Conservation (phyloP, 768 basidiomycete species). For the Pleurotus djamor region DNA sequence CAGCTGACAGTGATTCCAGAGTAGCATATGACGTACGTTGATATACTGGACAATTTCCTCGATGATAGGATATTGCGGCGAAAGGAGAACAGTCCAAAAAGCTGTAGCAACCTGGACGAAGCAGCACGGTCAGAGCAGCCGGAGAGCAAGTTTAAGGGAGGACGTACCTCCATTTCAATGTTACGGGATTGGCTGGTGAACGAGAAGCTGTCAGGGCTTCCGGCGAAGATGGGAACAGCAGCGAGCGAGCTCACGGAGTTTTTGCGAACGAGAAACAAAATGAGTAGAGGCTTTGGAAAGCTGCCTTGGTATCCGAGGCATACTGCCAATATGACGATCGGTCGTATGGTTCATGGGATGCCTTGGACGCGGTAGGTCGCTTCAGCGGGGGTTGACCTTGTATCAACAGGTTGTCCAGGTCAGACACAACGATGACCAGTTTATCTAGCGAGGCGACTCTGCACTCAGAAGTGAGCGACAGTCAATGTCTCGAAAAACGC, state of each 20-base stretch:
- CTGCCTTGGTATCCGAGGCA: constrained; percentile 42
- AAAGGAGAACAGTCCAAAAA: constrained; percentile 74
- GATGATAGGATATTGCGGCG: constrained; percentile 65
- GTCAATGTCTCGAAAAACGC: not conserved
- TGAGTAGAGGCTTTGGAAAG: constrained; percentile 64
- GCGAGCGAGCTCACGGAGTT: constrained; percentile 52
- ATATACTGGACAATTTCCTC: constrained; percentile 68
- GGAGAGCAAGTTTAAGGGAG: not conserved
- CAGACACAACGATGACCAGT: constrained; percentile 46
- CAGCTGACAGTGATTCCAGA: not conserved
- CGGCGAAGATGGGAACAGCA: not conserved
- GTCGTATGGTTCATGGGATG: constrained; percentile 51
- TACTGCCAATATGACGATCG: constrained; percentile 47
- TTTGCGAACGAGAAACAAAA: constrained; percentile 75
- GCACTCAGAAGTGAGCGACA: not conserved
- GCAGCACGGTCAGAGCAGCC: not conserved
- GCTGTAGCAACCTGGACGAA: constrained; percentile 59
- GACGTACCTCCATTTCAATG: constrained; percentile 75
- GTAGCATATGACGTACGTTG: constrained; percentile 35
- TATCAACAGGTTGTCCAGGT: constrained; percentile 66
- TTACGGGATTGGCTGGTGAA: constrained; percentile 62
- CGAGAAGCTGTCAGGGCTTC: not conserved
- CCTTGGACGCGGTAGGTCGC: constrained; percentile 18
- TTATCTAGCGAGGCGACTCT: constrained; percentile 46
- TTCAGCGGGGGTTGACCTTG: constrained; percentile 40